A percentile compares a stretch with the other conserved stretches of the same genome.
phyloP scores from a whole-genome alignment of 2,329 filamentous ascomycete species.

The Alternaria sp. region DNA sequence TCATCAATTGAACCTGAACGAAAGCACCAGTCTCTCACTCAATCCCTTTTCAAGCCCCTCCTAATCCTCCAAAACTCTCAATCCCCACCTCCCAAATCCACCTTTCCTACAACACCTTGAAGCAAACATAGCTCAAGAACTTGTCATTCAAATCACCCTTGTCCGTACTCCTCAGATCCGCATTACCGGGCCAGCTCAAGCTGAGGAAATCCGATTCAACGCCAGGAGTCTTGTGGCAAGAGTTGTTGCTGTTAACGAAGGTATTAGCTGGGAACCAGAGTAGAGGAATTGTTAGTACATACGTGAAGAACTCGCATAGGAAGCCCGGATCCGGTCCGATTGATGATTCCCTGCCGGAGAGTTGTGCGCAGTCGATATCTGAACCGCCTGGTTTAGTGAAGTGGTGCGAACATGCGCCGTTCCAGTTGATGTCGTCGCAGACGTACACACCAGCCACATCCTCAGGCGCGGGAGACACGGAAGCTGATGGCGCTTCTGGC shows the following conservation, averaged over 20 bases:
- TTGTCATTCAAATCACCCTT: constrained; percentile 29
- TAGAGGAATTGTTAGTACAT: constrained; percentile 2
- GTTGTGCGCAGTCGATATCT: constrained; percentile 15
- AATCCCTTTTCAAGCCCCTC: not conserved
- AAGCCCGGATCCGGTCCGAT: constrained; percentile 33
- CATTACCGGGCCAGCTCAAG: constrained; percentile 18
- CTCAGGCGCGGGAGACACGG: not conserved
- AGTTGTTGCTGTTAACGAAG: constrained; percentile 24
- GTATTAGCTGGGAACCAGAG: not conserved
- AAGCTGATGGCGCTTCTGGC: not conserved
- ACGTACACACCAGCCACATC: not conserved
- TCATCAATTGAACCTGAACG: not conserved
- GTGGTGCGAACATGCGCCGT: constrained; percentile 23
- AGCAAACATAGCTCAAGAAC: constrained; percentile 20
- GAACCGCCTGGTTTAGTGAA: constrained; percentile 18
- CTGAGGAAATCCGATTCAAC: constrained; percentile 16
- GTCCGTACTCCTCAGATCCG: constrained; percentile 19
- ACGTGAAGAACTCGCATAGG: constrained; percentile 38
- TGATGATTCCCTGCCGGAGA: constrained; percentile 23
- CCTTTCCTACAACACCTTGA: not conserved
- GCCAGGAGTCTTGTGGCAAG: not conserved
- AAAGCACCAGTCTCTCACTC: not conserved
- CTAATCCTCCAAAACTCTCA: not conserved
- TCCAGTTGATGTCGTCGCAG: constrained; percentile 33
- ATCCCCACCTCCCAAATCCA: not conserved